A percentile compares a stretch with the other conserved stretches of the same genome.
Evolutionary conservation across 257 asterid genomes (phyloP).

Genomic region (Gardenia jasminoides): DNA sequence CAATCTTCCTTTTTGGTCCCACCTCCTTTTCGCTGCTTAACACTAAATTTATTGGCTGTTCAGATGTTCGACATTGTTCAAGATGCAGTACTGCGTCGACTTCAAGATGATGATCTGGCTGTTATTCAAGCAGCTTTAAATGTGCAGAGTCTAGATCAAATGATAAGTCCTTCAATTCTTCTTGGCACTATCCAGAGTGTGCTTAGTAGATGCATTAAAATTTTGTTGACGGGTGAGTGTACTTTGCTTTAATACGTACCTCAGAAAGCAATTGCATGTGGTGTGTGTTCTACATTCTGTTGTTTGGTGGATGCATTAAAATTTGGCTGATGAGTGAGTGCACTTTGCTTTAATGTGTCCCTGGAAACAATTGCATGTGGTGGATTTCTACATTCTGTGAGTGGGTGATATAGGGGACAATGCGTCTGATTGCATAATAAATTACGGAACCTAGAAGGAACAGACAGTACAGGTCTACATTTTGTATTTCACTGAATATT

Average conservation of each 20-base stretch:
- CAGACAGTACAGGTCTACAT: neutral
- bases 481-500: neutral
- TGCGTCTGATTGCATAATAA: neutral
- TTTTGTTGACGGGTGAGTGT: slow-evolving; percentile 61
- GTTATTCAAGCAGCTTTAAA: slow-evolving; percentile 75
- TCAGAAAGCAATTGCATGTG: slow-evolving; percentile 1
- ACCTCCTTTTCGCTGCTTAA: slow-evolving; percentile 3
- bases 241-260: neutral
- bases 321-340: too few species aligned
- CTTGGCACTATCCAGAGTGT: slow-evolving; percentile 53
- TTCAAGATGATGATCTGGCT: slow-evolving; percentile 73
- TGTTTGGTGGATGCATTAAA: too few species aligned
- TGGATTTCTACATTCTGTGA: neutral
- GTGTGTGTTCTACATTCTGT: neutral
- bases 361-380: neutral
- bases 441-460: neutral
- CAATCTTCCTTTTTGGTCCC: neutral
- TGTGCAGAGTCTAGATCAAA: slow-evolving; percentile 48
- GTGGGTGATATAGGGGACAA: neutral
- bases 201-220: slow-evolving; percentile 58
- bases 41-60: slow-evolving; percentile 16
- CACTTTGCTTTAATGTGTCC: too few species aligned
- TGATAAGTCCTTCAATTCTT: slow-evolving; percentile 46
- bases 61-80: slow-evolving; percentile 72
- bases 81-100: slow-evolving; percentile 71